Evolutionary conservation across 202 grass and related monocot genomes (phyloP), one percentile per base, ranked within the genome.

Genomic region (Panicum hallii): DNA sequence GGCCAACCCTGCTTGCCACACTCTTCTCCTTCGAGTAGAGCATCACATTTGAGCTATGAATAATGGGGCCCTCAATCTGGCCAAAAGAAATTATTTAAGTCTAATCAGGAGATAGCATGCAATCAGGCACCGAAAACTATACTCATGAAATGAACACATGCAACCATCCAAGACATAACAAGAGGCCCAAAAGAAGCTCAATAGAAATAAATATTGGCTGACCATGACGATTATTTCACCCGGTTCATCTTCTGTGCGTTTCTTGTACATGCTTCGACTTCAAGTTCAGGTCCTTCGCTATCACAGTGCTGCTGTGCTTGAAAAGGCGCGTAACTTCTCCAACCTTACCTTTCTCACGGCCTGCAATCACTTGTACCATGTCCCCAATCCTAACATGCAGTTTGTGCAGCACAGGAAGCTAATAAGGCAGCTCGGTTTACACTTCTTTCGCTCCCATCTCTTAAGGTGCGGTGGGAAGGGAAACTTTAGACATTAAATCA

Each of bases 1-100:
- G 86, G 70, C 97, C 93, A 38, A 96, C 91, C 70, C 97, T 94
- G 50, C 97, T 99, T 11, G 93, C 74, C 28, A 99, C 82, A 58
- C 80, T 87, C 86, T 99, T 88, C 87, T 99, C 97, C 62, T 91
- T 92, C 1, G 93, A 99, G 85, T 94, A 96, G 42, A 96, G 91
- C 97, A 99, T 99, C 88, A 96, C 58, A 77, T 96, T 96, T 79
- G 97, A 99, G 89, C 97, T 99, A 74, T 96, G 97, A 26, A 26
- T 26, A 76, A 99, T 99, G 63, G 93, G 87, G 8, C 85, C 93
- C 90, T 96, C 93, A 44, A 99, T 92, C 96, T 96, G 90, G 55
- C 26, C 43, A 83, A 56, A 75, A 32, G 2, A 90, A 81, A 26
- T 26, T 26, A 72, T 16, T 46, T 7, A 61, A 36, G 40, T 65